Conservation (phyloP, 2,329 filamentous ascomycete species). For the Trichoderma oligosporum region DNA sequence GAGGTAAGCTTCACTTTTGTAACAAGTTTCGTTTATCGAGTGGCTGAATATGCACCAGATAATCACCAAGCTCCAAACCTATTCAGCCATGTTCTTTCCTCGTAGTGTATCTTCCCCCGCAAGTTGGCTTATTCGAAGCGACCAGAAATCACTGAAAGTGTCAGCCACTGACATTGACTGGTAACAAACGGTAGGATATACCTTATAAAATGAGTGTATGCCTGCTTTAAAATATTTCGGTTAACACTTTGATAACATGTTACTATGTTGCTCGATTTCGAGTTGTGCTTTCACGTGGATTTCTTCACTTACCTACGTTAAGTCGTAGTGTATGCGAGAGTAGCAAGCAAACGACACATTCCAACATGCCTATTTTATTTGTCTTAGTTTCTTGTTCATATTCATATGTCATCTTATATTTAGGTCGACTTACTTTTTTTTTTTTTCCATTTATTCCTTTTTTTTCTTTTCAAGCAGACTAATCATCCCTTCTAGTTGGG, state of each 20-base stretch:
- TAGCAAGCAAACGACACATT: background rate
- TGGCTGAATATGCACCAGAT: background rate
- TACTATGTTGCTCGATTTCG: background rate
- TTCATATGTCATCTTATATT: background rate
- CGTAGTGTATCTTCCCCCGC: background rate
- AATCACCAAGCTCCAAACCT: background rate
- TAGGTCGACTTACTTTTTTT: background rate
- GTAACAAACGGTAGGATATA: background rate
- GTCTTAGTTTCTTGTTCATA: background rate
- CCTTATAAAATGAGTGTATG: background rate
- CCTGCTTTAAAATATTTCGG: background rate
- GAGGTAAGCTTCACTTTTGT: background rate
- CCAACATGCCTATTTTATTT: background rate
- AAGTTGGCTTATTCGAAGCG: background rate
- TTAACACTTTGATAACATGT: background rate
- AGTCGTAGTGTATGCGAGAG: background rate
- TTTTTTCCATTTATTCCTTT: background rate
- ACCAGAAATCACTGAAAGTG: background rate
- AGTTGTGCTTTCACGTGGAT: background rate
- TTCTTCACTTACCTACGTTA: background rate
- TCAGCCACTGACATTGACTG: background rate
- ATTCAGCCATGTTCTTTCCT: background rate
- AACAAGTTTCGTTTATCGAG: background rate
- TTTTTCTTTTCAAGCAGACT: background rate
- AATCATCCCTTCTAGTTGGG: slow-evolving; percentile 31